Evolutionary conservation across 495 filamentous ascomycete genomes (phyloP), one percentile per base, ranked within the genome.

Genomic region (Clohesyomyces aquaticus): DNA sequence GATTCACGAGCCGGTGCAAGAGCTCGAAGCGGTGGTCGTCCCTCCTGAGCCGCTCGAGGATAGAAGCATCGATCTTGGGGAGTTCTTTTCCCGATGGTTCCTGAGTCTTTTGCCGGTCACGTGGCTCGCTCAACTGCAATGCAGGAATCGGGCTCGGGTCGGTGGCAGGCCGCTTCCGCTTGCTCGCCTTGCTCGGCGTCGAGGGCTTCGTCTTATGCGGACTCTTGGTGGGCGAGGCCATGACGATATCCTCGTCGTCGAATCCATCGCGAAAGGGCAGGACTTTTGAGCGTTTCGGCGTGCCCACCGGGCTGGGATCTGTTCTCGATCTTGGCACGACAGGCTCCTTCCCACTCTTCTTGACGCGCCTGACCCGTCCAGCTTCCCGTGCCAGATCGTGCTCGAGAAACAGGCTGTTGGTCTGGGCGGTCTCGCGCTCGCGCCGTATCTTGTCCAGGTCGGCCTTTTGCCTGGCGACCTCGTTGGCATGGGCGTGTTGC

Each of bases 221-320:
- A 27, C 80, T 76, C 66, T 82, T 87, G 57, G 78, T 83, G 0
- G 85, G 85, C 25, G 85, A 88, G 8, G 79, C 68, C 59, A 82
- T 74, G 23, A 81, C 71, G 43, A 90, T 83, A 64, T 91, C 88
- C 43, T 86, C 82, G 60, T 91, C 86, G 48, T 88, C 85, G 66
- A 91, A 91, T 23, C 88, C 88, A 78, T 91, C 88, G 22, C 87
- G 77, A 42, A 84, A 81, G 0, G 81, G 79, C 11, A 82, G 76
- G n/a, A 73, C 70, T 63, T 77, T 82, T 23, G 72, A 73, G 71
- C 85, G 88, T 56, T 78, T 85, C 4, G 88, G 88, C 3, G 88
- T 91, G 1, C 77, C 73, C 0, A 76, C 76, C 2, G 76, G 75
- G 50, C 66, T 77, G 23, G 52, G 50, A 0, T 51, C 41, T 28